Evolutionary conservation across 768 basidiomycete species (phyloP), one percentile per base, ranked within the genome.

Genomic region (Thelephora ganbajun): DNA sequence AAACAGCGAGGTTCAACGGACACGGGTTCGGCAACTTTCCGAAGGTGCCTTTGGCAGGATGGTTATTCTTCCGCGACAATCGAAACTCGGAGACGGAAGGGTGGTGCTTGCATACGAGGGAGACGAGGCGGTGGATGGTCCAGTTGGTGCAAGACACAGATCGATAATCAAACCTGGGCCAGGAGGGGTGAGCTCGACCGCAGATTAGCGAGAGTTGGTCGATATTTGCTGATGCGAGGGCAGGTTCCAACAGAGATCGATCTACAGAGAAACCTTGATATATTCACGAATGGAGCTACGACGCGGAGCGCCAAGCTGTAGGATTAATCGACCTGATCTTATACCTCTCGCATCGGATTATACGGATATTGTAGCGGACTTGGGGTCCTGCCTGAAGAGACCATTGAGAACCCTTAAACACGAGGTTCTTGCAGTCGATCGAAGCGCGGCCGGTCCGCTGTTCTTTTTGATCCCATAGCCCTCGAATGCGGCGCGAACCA

Each of bases 91-190:
- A 35, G 60, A 56, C n/a, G 46, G 76, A 5, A 61, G 66, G 33
- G 62, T 63, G 5, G 64, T 75, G 33, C 61, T 84, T 41, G 73
- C 76, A 0, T 83, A 80, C 48, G 79, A 84, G 60, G 82, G 80
- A 12, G 83, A 86, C 56, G 80, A 83, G 63, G 67, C 70, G 14
- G 66, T 77, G 18, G 82, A 79, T 3, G 81, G 81, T 5, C 61
- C 71, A 1, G 61, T 66, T 43, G 81, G 81, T 5, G 65, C 76
- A 16, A 61, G 74, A 16, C 83, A 86, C 64, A 72, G 83, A 14
- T 72, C 70, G 6, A 47, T 70, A 16, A 66, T 79, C 26, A 71
- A 63, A 56, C 59, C 72, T 43, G 65, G 63, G 9, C 67, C 70
- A 54, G 69, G 65, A 48, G 74, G 71, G 53, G 79, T 82, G 60